phyloP scores from a whole-genome alignment of 371 early-diverging fungal species.

The Conidiobolus incongruus region DNA sequence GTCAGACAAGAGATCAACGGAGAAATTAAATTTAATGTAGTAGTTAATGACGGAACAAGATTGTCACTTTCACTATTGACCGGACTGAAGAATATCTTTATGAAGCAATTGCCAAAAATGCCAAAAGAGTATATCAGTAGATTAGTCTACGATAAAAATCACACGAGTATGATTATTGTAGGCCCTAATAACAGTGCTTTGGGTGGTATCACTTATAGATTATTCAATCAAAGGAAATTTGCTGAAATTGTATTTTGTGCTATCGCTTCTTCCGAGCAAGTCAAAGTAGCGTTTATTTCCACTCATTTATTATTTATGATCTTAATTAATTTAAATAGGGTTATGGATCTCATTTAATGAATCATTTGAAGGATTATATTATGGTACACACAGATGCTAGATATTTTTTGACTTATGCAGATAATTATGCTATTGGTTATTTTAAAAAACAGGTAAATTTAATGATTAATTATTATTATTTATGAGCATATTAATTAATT shows the following conservation, averaged over 20 bases:
- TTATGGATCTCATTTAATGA: conserved; percentile 86
- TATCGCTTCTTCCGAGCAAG: conserved; percentile 82
- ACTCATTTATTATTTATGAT: neutral
- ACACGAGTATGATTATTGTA: conserved; percentile 60
- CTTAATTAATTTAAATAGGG: conserved; percentile 27
- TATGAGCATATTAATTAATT: no score
- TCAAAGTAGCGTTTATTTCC: conserved; percentile 35
- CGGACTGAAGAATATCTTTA: conserved; percentile 88
- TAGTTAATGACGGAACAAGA: no score
- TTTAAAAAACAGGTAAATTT: conserved; percentile 87
- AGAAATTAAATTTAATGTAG: no score
- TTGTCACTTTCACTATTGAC: no score
- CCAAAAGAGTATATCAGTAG: conserved; percentile 97
- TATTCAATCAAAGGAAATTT: conserved; percentile 77
- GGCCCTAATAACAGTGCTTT: conserved; percentile 52
- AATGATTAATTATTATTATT: neutral
- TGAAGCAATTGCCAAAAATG: conserved; percentile 98
- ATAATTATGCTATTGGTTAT: conserved; percentile 98
- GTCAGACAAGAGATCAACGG: no score
- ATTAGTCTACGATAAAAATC: conserved; percentile 90
- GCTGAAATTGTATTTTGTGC: conserved; percentile 99
- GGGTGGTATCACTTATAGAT: conserved; percentile 93
- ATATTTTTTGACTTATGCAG: conserved; percentile 97
- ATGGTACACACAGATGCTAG: conserved; percentile 32
- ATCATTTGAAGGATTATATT: conserved; percentile 79